Conservation (phyloP, 306 rosid genomes). For the Medicago truncatula region DNA sequence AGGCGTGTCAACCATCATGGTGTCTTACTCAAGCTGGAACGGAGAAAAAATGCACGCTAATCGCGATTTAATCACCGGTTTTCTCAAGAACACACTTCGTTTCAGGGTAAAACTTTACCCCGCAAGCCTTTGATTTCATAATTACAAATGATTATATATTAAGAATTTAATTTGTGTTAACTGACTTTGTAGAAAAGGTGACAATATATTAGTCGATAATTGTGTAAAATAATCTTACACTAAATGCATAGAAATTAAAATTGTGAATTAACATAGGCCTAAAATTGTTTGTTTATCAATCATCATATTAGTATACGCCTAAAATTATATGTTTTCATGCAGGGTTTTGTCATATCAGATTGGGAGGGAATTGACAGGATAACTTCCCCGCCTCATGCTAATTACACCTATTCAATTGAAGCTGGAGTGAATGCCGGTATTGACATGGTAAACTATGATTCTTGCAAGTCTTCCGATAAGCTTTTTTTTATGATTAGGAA, state of each 20-base stretch:
- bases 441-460: slow-evolving; percentile 44
- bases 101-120: slow-evolving; percentile 35
- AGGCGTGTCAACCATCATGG: slow-evolving; percentile 48
- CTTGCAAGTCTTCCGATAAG: not conserved
- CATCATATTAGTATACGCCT: not conserved
- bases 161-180: not conserved
- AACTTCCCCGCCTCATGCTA: slow-evolving; percentile 40
- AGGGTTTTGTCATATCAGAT: slow-evolving; percentile 56
- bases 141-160: not conserved
- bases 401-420: slow-evolving; percentile 43
- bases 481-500: not conserved
- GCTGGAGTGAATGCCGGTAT: slow-evolving; percentile 42
- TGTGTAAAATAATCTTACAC: too few relatives aligned
- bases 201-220: not conserved
- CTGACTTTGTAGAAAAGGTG: too few relatives aligned
- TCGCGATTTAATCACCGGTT: slow-evolving; percentile 33
- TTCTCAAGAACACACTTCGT: slow-evolving; percentile 43
- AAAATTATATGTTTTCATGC: not conserved
- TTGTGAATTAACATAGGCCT: too few relatives aligned
- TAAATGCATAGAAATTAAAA: too few relatives aligned
- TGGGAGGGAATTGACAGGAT: slow-evolving; percentile 46
- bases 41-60: slow-evolving; percentile 52
- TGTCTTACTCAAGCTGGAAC: slow-evolving; percentile 51
- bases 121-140: not conserved
- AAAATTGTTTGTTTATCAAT: not conserved